Evolutionary conservation across 75 land plant species (phyloP).

Genomic region (Ceratopteris richardii): DNA sequence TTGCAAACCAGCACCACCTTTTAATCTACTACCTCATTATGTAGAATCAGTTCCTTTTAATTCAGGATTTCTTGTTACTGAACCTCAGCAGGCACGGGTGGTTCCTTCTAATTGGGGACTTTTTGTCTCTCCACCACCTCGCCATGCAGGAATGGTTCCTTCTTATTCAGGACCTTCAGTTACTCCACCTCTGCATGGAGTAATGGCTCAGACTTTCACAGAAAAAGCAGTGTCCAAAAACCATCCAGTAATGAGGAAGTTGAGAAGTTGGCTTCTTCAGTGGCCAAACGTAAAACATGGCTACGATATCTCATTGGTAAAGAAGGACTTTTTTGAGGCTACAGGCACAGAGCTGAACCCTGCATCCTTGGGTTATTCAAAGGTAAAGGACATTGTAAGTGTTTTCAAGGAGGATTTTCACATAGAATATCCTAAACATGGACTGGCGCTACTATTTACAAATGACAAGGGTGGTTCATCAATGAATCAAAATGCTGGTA

Average conservation of each 20-base stretch:
- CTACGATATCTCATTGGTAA: conserved; percentile 7
- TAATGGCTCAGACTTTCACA: no score
- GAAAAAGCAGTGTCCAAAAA: not conserved
- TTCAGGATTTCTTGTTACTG: no score
- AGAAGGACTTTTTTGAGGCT: not conserved
- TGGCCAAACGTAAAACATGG: not conserved
- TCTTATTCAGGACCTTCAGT: no score
- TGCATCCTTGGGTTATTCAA: not conserved
- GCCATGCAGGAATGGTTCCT: no score
- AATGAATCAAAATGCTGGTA: no score
- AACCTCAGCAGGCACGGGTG: no score
- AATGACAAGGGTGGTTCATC: not conserved
- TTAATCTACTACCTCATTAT: no score
- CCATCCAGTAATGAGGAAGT: not conserved
- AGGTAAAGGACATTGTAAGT: not conserved
- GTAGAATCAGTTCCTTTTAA: no score
- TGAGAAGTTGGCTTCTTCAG: conserved; percentile 1
- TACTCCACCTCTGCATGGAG: no score
- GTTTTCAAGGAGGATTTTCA: not conserved
- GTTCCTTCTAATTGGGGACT: no score
- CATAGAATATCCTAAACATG: not conserved
- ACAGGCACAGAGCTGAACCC: not conserved
- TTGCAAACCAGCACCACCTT: no score
- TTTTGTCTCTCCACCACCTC: no score
- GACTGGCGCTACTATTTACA: not conserved